A percentile compares a stretch with the other conserved stretches of the same genome.
phyloP scores from a whole-genome alignment of 495 filamentous ascomycete genomes.

The Aspergillus taichungensis region DNA sequence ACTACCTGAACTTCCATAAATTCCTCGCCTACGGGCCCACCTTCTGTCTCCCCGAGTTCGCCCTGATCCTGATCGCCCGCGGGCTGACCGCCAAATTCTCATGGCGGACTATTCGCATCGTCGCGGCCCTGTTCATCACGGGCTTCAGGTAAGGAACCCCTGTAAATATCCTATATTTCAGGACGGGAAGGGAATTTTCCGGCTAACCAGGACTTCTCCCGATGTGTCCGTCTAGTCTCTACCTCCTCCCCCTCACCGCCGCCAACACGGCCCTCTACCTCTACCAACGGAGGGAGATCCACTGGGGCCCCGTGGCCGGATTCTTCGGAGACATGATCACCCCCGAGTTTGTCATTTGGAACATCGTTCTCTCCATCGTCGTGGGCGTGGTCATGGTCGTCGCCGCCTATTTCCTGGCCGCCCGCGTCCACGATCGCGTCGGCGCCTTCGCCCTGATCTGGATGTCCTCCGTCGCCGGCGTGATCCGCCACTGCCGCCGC shows the following conservation, averaged over 20 bases:
- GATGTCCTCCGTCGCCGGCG: constrained; percentile 10
- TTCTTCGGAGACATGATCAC: constrained; percentile 14
- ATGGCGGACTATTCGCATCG: too few relatives aligned
- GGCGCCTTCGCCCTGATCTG: constrained; percentile 6
- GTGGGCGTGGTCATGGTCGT: constrained; percentile 16
- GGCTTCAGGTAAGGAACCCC: neutral
- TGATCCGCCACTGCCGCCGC: neutral
- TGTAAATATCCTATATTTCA: too few relatives aligned
- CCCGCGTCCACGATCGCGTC: too few relatives aligned
- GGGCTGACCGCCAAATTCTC: neutral
- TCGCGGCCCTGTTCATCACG: too few relatives aligned
- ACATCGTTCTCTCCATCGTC: constrained; percentile 19
- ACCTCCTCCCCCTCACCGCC: too few relatives aligned
- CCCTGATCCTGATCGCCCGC: neutral
- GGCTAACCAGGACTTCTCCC: constrained; percentile 9
- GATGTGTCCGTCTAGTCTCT: too few relatives aligned
- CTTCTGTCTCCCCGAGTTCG: constrained; percentile 18
- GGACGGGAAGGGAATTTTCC: constrained; percentile 15
- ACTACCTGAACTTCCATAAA: constrained; percentile 9
- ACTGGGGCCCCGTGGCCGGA: constrained; percentile 21
- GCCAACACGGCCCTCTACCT: constrained; percentile 24
- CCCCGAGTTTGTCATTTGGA: constrained; percentile 2
- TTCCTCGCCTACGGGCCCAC: constrained; percentile 20
- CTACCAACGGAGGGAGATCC: constrained; percentile 22
- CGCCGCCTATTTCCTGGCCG: constrained; percentile 7